Evolutionary conservation across 2,329 filamentous ascomycete species (phyloP), one percentile per base, ranked within the genome.

Genomic region (Ophiocordyceps camponoti-floridani): DNA sequence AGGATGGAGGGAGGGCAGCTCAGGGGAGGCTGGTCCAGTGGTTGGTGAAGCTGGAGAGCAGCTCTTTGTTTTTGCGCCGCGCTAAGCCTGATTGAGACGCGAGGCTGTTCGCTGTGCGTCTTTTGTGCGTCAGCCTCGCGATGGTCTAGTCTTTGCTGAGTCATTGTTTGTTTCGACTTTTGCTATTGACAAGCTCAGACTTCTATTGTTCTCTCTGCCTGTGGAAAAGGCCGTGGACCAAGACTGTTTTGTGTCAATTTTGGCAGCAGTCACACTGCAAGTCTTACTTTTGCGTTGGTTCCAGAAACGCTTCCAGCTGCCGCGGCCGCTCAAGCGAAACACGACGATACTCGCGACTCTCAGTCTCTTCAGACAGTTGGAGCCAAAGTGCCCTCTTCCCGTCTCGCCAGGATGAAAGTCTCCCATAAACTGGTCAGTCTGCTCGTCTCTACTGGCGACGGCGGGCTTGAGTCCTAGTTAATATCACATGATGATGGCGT

Each of bases 21-120:
- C 54, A 54, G 55, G 52, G 56, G 54, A 60, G 60, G 53, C 57
- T 59, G 57, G 55, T 47, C 47, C 54, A n/a, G n/a, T 54, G 53
- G 57, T 58, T 58, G 60, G 58, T 54, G 30, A 14, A 33, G 33
- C 14, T n/a, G 33, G 14, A n/a, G 23, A 23, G 23, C 23, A 23
- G 23, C 23, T 37, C 33, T 37, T 37, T 37, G 57, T 61, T 62
- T 62, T 62, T 58, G 60, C 56, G 56, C 56, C 54, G 44, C 41
- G 44, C 45, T 47, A 47, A 31, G 19, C 45, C 43, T 10, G 13
- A 40, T 41, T 16, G 27, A 43, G 42, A 38, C 31, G 13, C 31
- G 18, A 37, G 41, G 41, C 28, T 40, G 33, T 4, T 11, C 12
- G 12, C 31, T 33, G 31, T 35, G 12, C 13, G 33, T 2, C 14